Evolutionary conservation across 768 basidiomycete genomes (phyloP).

Genomic region (Podaxis mareebaensis): DNA sequence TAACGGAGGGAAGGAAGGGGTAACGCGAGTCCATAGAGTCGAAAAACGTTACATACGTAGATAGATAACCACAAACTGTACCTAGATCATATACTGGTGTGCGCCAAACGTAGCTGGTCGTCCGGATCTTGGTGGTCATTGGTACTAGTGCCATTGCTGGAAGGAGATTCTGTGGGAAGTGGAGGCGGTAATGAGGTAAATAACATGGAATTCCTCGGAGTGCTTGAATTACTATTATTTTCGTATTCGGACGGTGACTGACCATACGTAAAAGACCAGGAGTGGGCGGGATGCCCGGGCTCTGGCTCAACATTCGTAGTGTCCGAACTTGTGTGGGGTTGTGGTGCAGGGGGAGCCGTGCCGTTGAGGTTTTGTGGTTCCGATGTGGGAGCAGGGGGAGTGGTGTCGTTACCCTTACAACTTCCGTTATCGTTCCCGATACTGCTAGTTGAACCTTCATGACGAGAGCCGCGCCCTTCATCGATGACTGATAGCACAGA

Average conservation of each 20-base stretch:
- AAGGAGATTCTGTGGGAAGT: slow-evolving; percentile 26
- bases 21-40: slow-evolving; percentile 16
- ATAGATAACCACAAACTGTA: slow-evolving; percentile 19
- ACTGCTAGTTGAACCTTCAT: slow-evolving; percentile 2
- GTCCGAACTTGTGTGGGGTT: slow-evolving; percentile 31
- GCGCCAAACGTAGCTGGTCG: slow-evolving; percentile 20
- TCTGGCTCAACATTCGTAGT: slow-evolving; percentile 10
- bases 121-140: slow-evolving; percentile 26
- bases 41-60: slow-evolving; percentile 18
- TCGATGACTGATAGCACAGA: slow-evolving; percentile 74
- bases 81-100: slow-evolving; percentile 18
- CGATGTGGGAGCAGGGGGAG: slow-evolving; percentile 21
- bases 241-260: slow-evolving; percentile 33
- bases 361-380: slow-evolving; percentile 22
- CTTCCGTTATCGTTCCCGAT: not conserved
- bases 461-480: slow-evolving; percentile 36
- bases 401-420: not conserved
- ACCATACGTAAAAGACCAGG: slow-evolving; percentile 44
- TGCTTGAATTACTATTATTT: slow-evolving; percentile 17
- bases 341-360: slow-evolving; percentile 24
- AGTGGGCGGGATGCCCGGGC: slow-evolving; percentile 9
- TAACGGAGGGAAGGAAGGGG: not conserved
- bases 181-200: slow-evolving; percentile 29
- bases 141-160: slow-evolving; percentile 20
- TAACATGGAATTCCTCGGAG: slow-evolving; percentile 31